Percentiles rank a stretch among this genome's conserved stretches.
These are phyloP conservation scores for Beta vulgaris DNA, from an alignment of 148 eudicot species.

Conservation along the genomic window DNA sequence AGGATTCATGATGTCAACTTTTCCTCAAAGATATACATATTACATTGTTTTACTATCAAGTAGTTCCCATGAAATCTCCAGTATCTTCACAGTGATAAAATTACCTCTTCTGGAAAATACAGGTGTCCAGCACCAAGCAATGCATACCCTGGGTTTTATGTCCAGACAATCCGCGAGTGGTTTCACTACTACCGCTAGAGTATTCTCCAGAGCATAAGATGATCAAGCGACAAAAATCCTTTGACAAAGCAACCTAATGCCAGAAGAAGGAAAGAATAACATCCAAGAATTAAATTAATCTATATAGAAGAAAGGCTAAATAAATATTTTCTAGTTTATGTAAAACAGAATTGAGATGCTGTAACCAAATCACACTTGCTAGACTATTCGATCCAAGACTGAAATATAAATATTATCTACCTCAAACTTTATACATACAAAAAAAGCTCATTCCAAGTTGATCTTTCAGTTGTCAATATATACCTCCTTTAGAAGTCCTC, in stretches of 20 bases:
- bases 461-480: background rate
- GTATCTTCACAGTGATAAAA: background rate
- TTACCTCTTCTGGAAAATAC: slow-evolving; percentile 84
- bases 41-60: no score
- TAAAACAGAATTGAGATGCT: background rate
- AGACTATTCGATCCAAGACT: background rate
- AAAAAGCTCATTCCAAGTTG: background rate
- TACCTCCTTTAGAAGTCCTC: background rate
- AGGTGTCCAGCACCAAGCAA: slow-evolving; percentile 79
- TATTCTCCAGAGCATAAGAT: slow-evolving; percentile 70
- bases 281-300: slow-evolving; percentile 3
- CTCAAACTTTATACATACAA: background rate
- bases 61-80: slow-evolving; percentile 2
- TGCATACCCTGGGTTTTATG: slow-evolving; percentile 47
- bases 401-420: background rate
- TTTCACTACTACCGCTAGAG: slow-evolving; percentile 30
- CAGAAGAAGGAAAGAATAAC: background rate
- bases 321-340: background rate
- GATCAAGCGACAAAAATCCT: slow-evolving; percentile 77
- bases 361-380: background rate
- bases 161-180: slow-evolving; percentile 30
- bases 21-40: no score
- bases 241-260: slow-evolving; percentile 77
- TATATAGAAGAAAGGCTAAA: background rate
- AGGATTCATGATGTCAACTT: no score